Base-by-base conservation (phyloP, 345 rosid species). In the Euphorbia pulcherrima region DNA sequence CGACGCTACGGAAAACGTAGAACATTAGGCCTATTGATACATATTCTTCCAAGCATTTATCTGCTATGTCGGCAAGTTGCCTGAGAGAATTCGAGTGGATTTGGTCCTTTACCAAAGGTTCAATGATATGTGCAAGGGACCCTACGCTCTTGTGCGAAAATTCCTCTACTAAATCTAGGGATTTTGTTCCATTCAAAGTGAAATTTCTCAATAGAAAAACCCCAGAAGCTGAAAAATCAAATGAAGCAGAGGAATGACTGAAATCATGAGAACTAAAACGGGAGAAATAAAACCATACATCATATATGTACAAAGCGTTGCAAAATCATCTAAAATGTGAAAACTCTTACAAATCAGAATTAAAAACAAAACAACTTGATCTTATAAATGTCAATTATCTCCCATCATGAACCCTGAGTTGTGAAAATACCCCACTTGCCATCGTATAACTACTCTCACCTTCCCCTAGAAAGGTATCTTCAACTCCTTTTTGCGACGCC, bases 351-450 rank as follows among this genome's bases (percentile, higher is more conserved):
- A 33, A 33, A 2, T 33, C 37, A 33, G 37, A 2, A 33, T 33
- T 33, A 33, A 33, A 33, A 33, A 33, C 3, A 33, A 33, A 33
- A 33, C 3, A 33, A 33, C 37, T 33, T 33, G 37, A 33, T 33
- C 37, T 7, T 33, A 33, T 33, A 2, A 7, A 33, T 18, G 4
- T 2, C 12, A 14, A 30, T 67, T 66, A 82, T 77, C 81, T 69
- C 51, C 78, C 84, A 54, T 46, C 67, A 8, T 65, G 67, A 11
- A 65, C 78, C 39, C 13, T 51, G 64, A 77, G 33, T 16, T 74
- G 79, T 13, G 81, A 77, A 65, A 79, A 82, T 24, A 74, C 74
- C 50, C 56, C 67, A 46, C 64, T 57, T 20, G 63, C 65, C 16
- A 35, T 17, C 47, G 65, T 39, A 17, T 47, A 13, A 40, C 26